These are phyloP conservation scores for Colletotrichum aenigma DNA, from an alignment of 2,329 filamentous ascomycete genomes.

Conservation along the genomic window DNA sequence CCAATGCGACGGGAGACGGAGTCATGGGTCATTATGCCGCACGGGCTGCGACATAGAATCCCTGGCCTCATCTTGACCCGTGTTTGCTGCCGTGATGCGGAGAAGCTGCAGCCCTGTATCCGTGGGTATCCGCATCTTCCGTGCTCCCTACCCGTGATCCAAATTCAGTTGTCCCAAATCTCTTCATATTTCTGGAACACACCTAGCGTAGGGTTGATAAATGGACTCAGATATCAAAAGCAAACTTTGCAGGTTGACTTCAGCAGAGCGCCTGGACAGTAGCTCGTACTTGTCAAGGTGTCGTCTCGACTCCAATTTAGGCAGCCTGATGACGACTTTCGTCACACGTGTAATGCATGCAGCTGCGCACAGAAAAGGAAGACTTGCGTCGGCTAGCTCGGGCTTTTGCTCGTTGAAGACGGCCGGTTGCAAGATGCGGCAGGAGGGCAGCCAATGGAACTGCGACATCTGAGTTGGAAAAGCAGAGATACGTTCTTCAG, in stretches of 20 bases:
- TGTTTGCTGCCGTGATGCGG: neutral
- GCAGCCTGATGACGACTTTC: neutral
- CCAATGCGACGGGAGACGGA: neutral
- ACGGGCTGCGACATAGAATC: neutral
- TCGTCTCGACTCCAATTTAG: neutral
- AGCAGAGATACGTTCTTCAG: neutral
- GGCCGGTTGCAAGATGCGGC: neutral
- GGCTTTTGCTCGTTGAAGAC: neutral
- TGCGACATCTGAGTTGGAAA: neutral
- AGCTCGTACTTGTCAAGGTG: neutral
- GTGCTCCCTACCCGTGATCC: neutral
- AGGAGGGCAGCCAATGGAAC: neutral
- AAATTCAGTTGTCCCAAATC: neutral
- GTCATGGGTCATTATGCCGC: neutral
- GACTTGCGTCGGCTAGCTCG: neutral
- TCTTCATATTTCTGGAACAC: neutral
- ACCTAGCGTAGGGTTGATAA: neutral
- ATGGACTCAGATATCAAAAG: neutral
- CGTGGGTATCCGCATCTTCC: slow-evolving; percentile 1
- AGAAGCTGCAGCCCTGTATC: neutral
- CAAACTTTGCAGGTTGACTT: neutral
- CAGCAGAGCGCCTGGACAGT: neutral
- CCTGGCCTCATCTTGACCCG: neutral
- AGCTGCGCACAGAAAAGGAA: neutral
- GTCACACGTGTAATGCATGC: neutral